Evolutionary conservation across 257 asterid genomes (phyloP).

Genomic region (Thymus mandschuricus): DNA sequence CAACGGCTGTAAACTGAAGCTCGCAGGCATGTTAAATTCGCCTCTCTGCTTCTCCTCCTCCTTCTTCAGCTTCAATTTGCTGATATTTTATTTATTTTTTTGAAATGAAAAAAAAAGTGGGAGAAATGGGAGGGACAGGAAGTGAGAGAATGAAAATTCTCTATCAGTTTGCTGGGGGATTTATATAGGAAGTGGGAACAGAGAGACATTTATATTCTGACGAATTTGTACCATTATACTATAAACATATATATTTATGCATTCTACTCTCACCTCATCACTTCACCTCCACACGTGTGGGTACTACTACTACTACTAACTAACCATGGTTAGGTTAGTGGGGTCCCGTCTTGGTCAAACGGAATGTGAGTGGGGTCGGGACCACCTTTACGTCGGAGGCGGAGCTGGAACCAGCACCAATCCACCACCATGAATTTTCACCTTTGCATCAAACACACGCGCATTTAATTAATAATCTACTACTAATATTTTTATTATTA

Average conservation of each 20-base stretch:
- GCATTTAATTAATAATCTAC: too few relatives aligned
- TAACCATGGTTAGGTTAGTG: conserved; percentile 49
- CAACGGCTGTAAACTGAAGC: conserved; percentile 58
- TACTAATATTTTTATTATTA: too few relatives aligned
- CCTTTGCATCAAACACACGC: neutral
- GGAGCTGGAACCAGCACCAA: conserved; percentile 11
- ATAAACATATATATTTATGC: too few relatives aligned
- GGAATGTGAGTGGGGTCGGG: conserved; percentile 33
- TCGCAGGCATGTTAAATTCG: conserved; percentile 55
- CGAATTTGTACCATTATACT: conserved; percentile 38
- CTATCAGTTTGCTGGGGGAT: conserved; percentile 40
- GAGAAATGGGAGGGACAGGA: conserved; percentile 27
- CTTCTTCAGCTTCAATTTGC: neutral
- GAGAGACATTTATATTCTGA: conserved; percentile 63
- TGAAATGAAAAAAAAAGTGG: neutral
- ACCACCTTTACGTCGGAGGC: neutral
- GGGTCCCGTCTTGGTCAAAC: conserved; percentile 31
- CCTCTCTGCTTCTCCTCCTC: conserved; percentile 1
- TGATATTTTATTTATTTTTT: neutral
- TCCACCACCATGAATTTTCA: neutral
- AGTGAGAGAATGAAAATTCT: conserved; percentile 47
- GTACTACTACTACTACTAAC: neutral
- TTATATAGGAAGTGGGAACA: conserved; percentile 50
- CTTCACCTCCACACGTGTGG: conserved; percentile 46
- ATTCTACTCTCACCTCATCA: neutral